Percentiles rank a stretch among this genome's conserved stretches.
Conservation (phyloP, 1,284 basidiomycete species). For the Rhodotorula sp. region DNA sequence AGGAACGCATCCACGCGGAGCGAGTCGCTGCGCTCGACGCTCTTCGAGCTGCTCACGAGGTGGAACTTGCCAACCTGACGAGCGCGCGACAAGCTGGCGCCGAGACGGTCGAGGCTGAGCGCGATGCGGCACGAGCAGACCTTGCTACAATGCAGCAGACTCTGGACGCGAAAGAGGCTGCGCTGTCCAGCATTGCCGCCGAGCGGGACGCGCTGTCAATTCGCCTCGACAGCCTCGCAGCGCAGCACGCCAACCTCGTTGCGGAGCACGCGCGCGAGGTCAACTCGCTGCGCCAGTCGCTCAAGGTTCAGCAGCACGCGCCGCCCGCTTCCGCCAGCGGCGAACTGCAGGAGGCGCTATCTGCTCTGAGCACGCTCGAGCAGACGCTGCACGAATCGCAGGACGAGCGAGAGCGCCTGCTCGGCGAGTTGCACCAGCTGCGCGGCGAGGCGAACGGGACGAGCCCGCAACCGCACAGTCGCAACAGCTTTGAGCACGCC, state of each 20-base stretch:
- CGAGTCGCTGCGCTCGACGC: not conserved
- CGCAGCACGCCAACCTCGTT: not conserved
- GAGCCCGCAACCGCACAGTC: not conserved
- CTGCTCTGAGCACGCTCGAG: slow-evolving; percentile 50
- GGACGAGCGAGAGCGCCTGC: slow-evolving; percentile 49
- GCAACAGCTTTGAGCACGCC: slow-evolving; percentile 57
- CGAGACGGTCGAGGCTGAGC: slow-evolving; percentile 60
- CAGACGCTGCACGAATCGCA: slow-evolving; percentile 50
- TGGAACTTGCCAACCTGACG: no score
- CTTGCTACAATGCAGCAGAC: slow-evolving; percentile 7
- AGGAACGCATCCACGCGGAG: not conserved
- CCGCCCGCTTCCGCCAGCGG: not conserved
- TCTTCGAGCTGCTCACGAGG: not conserved
- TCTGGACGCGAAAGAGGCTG: slow-evolving; percentile 3
- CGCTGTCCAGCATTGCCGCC: not conserved
- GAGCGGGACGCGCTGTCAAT: not conserved
- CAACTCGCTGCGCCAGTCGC: slow-evolving; percentile 5
- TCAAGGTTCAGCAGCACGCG: not conserved
- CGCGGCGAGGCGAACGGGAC: slow-evolving; percentile 19
- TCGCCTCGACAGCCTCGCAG: not conserved
- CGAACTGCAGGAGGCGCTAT: slow-evolving; percentile 50
- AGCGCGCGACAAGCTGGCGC: not conserved
- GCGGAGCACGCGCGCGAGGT: slow-evolving; percentile 5
- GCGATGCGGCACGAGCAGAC: slow-evolving; percentile 58
- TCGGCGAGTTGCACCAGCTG: slow-evolving; percentile 46